phyloP scores from a whole-genome alignment of 1,284 basidiomycete species.

The Hemileia vastatrix region DNA sequence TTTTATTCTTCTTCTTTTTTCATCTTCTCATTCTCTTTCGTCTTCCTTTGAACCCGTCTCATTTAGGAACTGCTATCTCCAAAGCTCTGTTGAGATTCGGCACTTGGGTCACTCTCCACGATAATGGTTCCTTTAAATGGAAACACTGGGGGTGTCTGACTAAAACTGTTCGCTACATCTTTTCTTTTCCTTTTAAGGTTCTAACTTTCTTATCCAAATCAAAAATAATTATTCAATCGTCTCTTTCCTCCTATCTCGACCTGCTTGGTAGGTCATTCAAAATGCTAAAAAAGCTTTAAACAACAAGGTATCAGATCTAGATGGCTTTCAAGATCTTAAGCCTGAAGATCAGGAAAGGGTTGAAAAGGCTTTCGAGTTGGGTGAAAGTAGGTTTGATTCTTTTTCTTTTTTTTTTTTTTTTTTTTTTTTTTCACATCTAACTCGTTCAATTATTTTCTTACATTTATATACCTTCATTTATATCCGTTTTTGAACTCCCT shows the following conservation, averaged over 20 bases:
- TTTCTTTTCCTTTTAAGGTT: not conserved
- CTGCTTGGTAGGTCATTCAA: not conserved
- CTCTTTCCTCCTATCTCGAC: not conserved
- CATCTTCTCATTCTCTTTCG: not conserved
- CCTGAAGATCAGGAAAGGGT: slow-evolving; percentile 12
- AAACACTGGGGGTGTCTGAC: slow-evolving; percentile 20
- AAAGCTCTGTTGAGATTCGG: slow-evolving; percentile 17
- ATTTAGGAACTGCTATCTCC: slow-evolving; percentile 2
- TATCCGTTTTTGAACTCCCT: too few species aligned
- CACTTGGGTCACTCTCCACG: slow-evolving; percentile 10
- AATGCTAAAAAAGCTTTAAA: slow-evolving; percentile 7
- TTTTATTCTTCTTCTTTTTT: not conserved
- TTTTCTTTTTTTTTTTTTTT: too few species aligned
- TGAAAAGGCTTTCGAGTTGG: slow-evolving; percentile 11
- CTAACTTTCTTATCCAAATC: not conserved
- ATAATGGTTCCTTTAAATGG: slow-evolving; percentile 18
- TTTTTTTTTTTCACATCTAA: too few species aligned
- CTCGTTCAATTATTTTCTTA: too few species aligned
- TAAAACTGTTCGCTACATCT: not conserved
- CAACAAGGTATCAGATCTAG: slow-evolving; percentile 9
- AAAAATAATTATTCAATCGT: not conserved
- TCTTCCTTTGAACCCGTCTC: not conserved
- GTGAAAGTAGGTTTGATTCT: slow-evolving; percentile 8
- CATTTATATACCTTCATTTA: too few species aligned
- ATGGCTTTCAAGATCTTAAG: slow-evolving; percentile 19